Percentiles rank a stretch among this genome's conserved stretches.
Evolutionary conservation across 2,329 filamentous ascomycete genomes (phyloP).

Genomic region (Cryphonectria parasitica): DNA sequence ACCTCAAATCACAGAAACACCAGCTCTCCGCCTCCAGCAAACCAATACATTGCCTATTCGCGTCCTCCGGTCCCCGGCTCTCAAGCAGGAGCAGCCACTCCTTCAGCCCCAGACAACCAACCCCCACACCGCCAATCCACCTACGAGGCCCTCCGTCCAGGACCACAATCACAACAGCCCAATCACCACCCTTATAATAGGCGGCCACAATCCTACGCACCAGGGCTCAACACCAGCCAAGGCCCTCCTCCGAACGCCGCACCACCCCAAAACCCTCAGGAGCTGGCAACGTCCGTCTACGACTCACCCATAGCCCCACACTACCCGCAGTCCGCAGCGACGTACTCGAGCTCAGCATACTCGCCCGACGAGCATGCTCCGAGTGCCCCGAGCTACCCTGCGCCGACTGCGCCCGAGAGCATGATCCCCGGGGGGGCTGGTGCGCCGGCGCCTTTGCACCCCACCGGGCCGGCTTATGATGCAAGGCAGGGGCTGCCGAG

Average conservation of each 20-base stretch:
- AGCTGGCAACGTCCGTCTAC: slow-evolving; percentile 77
- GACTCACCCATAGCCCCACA: slow-evolving; percentile 70
- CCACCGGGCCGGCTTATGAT: slow-evolving; percentile 51
- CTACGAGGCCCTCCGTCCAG: slow-evolving; percentile 57
- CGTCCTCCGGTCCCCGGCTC: slow-evolving; percentile 24
- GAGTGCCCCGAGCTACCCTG: slow-evolving; percentile 40
- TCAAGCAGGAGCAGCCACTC: slow-evolving; percentile 34
- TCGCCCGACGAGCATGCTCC: slow-evolving; percentile 49
- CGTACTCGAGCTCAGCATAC: slow-evolving; percentile 53
- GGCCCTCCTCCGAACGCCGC: slow-evolving; percentile 59
- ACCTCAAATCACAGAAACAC: slow-evolving; percentile 19
- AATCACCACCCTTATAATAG: slow-evolving; percentile 58
- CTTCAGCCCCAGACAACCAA: slow-evolving; percentile 48
- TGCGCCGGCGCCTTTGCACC: slow-evolving; percentile 49
- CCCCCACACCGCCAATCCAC: slow-evolving; percentile 60
- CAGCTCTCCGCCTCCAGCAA: slow-evolving; percentile 26
- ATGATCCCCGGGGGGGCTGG: slow-evolving; percentile 35
- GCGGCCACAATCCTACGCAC: slow-evolving; percentile 40
- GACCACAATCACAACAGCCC: slow-evolving; percentile 1
- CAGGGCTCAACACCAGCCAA: slow-evolving; percentile 51
- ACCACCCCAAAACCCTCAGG: slow-evolving; percentile 62
- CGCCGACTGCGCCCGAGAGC: slow-evolving; percentile 35
- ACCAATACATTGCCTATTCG: slow-evolving; percentile 27
- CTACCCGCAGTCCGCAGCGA: slow-evolving; percentile 48
- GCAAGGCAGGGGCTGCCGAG: slow-evolving; percentile 55